These are phyloP conservation scores for Spergularia marina DNA, from an alignment of 148 eudicot species.

Conservation along the genomic window DNA sequence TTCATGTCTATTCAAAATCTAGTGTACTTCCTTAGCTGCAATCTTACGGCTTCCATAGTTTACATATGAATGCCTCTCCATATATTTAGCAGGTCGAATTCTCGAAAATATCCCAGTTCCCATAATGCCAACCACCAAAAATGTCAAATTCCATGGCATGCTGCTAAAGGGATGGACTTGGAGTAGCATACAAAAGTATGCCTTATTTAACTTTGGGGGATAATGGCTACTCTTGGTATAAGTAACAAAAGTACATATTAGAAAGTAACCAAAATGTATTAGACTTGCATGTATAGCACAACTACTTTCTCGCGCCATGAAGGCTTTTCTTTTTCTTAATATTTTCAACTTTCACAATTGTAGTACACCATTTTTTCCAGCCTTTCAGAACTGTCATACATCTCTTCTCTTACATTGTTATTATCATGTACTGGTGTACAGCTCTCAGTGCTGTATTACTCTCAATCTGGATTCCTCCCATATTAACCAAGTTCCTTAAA, in stretches of 20 bases:
- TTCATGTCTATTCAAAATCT: background rate
- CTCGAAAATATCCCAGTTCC: background rate
- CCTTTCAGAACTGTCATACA: too few species aligned
- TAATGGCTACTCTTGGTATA: background rate
- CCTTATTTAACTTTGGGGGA: background rate
- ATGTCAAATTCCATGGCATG: background rate
- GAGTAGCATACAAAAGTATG: background rate
- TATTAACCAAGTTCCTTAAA: too few species aligned
- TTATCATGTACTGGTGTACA: too few species aligned
- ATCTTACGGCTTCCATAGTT: background rate
- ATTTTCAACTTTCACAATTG: too few species aligned
- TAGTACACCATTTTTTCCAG: too few species aligned
- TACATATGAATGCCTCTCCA: background rate
- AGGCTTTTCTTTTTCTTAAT: too few species aligned
- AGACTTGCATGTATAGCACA: too few species aligned
- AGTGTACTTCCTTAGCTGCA: background rate
- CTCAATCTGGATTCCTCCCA: too few species aligned
- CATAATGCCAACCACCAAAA: background rate
- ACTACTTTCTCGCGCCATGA: too few species aligned
- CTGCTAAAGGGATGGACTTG: background rate
- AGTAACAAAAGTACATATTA: background rate
- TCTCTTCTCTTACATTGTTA: too few species aligned
- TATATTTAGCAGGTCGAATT: background rate
- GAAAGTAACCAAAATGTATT: too few species aligned
- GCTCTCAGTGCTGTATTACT: too few species aligned